A percentile compares a stretch with the other conserved stretches of the same genome.
phyloP scores from a whole-genome alignment of 2,329 filamentous ascomycete genomes.

The Aspergillaceae sp. region DNA sequence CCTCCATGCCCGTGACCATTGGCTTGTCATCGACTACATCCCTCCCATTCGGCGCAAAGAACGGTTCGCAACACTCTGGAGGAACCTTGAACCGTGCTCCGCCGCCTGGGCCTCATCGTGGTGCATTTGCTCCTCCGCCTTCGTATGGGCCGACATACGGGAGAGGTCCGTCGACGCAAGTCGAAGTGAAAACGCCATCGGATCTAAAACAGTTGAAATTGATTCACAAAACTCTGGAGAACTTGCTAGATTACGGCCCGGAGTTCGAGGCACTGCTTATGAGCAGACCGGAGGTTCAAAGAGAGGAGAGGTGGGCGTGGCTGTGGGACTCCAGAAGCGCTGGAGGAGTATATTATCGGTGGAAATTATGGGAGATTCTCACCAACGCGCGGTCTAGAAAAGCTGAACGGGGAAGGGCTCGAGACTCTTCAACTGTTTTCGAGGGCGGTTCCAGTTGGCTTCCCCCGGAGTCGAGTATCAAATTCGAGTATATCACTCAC shows the following conservation, averaged over 20 bases:
- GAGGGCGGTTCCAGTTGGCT: slow-evolving; percentile 72
- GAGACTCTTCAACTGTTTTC: slow-evolving; percentile 54
- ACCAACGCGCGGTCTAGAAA: slow-evolving; percentile 49
- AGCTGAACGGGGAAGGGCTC: slow-evolving; percentile 35
- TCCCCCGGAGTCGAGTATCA: slow-evolving; percentile 61
- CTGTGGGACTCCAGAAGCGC: slow-evolving; percentile 75
- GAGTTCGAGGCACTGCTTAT: slow-evolving; percentile 91
- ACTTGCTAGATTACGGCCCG: slow-evolving; percentile 66
- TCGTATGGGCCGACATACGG: slow-evolving; percentile 52
- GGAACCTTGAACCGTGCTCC: slow-evolving; percentile 42
- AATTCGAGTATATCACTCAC: slow-evolving; percentile 69
- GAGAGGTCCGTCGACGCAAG: slow-evolving; percentile 49
- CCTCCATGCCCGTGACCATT: slow-evolving; percentile 41
- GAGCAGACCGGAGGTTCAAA: slow-evolving; percentile 73
- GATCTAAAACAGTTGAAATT: slow-evolving; percentile 71
- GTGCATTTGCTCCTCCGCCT: slow-evolving; percentile 67
- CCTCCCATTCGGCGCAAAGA: slow-evolving; percentile 71
- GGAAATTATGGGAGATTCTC: slow-evolving; percentile 80
- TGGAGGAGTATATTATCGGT: slow-evolving; percentile 84
- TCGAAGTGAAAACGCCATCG: slow-evolving; percentile 64
- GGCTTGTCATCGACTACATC: slow-evolving; percentile 43
- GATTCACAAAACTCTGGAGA: slow-evolving; percentile 82
- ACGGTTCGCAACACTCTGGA: slow-evolving; percentile 43
- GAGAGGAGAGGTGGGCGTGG: slow-evolving; percentile 87
- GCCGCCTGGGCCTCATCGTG: slow-evolving; percentile 43